Percentiles rank a stretch among this genome's conserved stretches.
These are phyloP conservation scores for Scheffersomyces ergatensis DNA, from an alignment of 805 yeast genomes.

Conservation along the genomic window DNA sequence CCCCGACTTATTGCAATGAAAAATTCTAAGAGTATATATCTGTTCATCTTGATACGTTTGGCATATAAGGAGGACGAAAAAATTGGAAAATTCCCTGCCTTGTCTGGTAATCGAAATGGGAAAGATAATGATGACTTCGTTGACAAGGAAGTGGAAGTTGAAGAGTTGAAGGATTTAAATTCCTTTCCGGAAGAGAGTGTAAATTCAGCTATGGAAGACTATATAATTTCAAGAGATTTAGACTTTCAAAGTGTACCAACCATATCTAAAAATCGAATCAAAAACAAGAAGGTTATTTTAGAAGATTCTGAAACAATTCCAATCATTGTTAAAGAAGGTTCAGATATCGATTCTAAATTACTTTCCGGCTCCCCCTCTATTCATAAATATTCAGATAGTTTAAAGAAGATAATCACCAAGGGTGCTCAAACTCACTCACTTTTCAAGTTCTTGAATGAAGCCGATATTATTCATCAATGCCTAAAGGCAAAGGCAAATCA, in stretches of 20 bases:
- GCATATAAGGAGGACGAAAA: constrained; percentile 79
- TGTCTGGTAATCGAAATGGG: constrained; percentile 9
- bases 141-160: no score
- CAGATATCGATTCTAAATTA: constrained; percentile 13
- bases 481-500: no score
- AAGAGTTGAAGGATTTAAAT: not conserved
- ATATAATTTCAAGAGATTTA: not conserved
- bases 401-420: constrained; percentile 24
- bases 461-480: constrained; percentile 16
- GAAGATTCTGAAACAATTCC: no score
- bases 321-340: no score
- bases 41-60: constrained; percentile 51
- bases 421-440: constrained; percentile 19
- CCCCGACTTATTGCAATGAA: constrained; percentile 39
- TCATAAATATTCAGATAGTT: constrained; percentile 20
- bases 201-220: not conserved
- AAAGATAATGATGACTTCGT: not conserved
- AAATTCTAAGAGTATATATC: constrained; percentile 20
- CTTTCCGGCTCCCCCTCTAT: constrained; percentile 29
- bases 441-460: constrained; percentile 18
- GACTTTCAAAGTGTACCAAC: no score
- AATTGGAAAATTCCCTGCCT: constrained; percentile 48
- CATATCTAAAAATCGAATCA: not conserved
- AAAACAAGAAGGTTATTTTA: not conserved
- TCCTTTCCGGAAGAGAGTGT: not conserved